Evolutionary conservation across 2,329 filamentous ascomycete species (phyloP).

Genomic region (Metarhizium rileyi): DNA sequence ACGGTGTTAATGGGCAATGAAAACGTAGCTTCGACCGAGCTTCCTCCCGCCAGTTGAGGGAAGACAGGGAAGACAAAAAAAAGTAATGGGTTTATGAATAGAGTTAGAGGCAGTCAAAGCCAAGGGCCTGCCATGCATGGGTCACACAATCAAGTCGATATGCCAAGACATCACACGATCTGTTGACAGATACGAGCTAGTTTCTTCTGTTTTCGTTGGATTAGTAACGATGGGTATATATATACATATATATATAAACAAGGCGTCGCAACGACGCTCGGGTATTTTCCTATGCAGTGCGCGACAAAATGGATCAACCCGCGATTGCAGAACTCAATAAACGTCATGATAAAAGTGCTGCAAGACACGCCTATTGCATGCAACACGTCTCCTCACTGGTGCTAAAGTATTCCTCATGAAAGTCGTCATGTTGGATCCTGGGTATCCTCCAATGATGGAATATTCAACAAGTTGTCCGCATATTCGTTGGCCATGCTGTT

Average conservation of each 20-base stretch:
- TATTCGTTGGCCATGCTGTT: conserved; percentile 22
- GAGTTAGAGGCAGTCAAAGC: background rate
- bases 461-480: conserved; percentile 18
- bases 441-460: conserved; percentile 6
- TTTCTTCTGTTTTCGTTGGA: background rate
- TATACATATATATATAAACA: background rate
- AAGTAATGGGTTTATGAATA: background rate
- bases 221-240: background rate
- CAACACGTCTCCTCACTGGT: too few species aligned
- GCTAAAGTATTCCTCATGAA: background rate
- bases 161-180: background rate
- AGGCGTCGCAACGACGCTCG: background rate
- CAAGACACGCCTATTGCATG: background rate
- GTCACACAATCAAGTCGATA: background rate
- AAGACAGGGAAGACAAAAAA: background rate
- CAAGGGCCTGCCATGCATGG: background rate
- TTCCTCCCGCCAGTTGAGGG: too few species aligned
- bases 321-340: background rate
- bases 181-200: background rate
- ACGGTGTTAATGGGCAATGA: conserved; percentile 20
- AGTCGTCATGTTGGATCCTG: background rate
- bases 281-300: background rate
- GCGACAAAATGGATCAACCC: background rate
- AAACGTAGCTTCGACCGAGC: too few species aligned
- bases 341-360: background rate